Conservation (phyloP, 352 stramenopile genomes). For the Pythium angustatum region DNA sequence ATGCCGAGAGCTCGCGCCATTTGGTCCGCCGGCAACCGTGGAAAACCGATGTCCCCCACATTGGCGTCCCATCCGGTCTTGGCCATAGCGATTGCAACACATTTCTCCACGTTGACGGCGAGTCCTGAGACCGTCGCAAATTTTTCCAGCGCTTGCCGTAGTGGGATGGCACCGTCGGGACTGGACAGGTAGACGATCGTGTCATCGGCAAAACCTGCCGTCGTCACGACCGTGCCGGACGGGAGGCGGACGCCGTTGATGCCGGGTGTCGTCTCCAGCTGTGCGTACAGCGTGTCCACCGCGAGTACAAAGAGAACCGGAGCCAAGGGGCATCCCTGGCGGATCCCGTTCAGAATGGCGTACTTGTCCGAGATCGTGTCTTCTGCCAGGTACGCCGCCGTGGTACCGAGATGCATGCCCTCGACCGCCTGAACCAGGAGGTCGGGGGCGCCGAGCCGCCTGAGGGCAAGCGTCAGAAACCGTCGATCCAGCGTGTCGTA, state of each 20-base stretch:
- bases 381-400: slow-evolving; percentile 5
- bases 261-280: neutral
- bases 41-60: neutral
- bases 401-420: slow-evolving; percentile 12
- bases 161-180: slow-evolving; percentile 4
- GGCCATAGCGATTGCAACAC: neutral
- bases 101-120: slow-evolving; percentile 6
- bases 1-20: neutral
- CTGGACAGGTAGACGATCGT: neutral
- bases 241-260: neutral
- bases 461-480: neutral
- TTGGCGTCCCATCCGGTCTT: neutral
- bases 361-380: neutral
- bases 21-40: neutral
- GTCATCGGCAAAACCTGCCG: slow-evolving; percentile 11
- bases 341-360: slow-evolving; percentile 6
- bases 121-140: slow-evolving; percentile 17
- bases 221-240: neutral
- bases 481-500: slow-evolving; percentile 18
- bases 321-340: slow-evolving; percentile 22
- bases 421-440: neutral
- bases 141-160: neutral
- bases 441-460: neutral
- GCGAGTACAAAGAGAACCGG: slow-evolving; percentile 19
- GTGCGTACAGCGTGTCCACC: neutral